A percentile compares a stretch with the other conserved stretches of the same genome.
Conservation (phyloP, 2,329 filamentous ascomycete species). For the Ophiosphaerella herpotricha region DNA sequence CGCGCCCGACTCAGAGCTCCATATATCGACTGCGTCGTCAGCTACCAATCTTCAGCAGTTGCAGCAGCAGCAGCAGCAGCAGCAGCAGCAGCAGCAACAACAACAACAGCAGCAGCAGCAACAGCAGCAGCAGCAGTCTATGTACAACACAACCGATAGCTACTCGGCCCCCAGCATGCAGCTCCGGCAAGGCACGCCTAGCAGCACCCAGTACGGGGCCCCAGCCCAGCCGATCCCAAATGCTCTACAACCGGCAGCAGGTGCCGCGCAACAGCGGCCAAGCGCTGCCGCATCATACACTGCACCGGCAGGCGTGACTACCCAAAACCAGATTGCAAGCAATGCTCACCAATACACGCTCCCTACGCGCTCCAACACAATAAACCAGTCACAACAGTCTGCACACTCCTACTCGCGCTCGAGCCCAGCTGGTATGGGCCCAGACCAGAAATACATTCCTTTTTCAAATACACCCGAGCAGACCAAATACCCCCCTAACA, state of each 20-base stretch:
- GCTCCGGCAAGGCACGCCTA: slow-evolving; percentile 61
- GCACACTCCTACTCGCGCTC: slow-evolving; percentile 74
- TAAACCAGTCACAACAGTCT: slow-evolving; percentile 59
- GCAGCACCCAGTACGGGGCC: slow-evolving; percentile 51
- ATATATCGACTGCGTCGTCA: slow-evolving; percentile 54
- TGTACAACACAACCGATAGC: slow-evolving; percentile 57
- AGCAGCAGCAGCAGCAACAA: slow-evolving; percentile 10
- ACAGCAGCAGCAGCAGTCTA: slow-evolving; percentile 46
- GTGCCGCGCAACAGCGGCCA: slow-evolving; percentile 57
- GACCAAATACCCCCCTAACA: slow-evolving; percentile 49
- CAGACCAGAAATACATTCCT: slow-evolving; percentile 66
- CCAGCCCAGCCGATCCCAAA: slow-evolving; percentile 28
- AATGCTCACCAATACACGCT: slow-evolving; percentile 65
- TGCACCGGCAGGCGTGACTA: slow-evolving; percentile 62
- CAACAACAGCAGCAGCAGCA: slow-evolving; percentile 38
- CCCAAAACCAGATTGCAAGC: slow-evolving; percentile 55
- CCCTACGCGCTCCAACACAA: slow-evolving; percentile 68
- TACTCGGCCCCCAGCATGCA: slow-evolving; percentile 61
- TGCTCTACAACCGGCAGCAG: slow-evolving; percentile 66
- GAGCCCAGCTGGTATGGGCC: slow-evolving; percentile 70
- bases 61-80: background rate
- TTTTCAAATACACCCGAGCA: slow-evolving; percentile 69
- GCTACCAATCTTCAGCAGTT: background rate
- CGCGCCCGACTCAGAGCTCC: slow-evolving; percentile 59
- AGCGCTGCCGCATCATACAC: slow-evolving; percentile 59